Conservation (phyloP, 495 filamentous ascomycete genomes). For the Cercophora samala region DNA sequence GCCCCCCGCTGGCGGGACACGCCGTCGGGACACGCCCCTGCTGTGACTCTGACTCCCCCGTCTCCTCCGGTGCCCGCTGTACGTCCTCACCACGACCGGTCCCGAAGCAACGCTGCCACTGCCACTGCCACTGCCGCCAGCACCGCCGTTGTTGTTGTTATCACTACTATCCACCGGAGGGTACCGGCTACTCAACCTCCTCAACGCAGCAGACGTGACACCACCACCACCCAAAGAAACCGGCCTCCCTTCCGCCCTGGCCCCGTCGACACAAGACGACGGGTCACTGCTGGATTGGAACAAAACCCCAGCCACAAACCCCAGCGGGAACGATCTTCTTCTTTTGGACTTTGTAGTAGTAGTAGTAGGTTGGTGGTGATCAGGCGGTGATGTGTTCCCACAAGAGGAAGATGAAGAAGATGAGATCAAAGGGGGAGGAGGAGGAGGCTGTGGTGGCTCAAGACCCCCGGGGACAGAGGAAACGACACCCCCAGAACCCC, state of each 20-base stretch:
- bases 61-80: conserved; percentile 36
- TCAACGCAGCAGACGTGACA: conserved; percentile 39
- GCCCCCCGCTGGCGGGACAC: conserved; percentile 12
- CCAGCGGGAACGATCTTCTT: too few relatives aligned
- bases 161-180: conserved; percentile 36
- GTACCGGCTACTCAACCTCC: conserved; percentile 46
- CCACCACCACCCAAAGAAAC: conserved; percentile 45
- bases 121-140: too few relatives aligned
- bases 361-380: neutral
- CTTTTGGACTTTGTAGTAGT: too few relatives aligned
- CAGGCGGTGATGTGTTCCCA: too few relatives aligned
- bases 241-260: conserved; percentile 45
- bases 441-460: conserved; percentile 5
- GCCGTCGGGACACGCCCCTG: conserved; percentile 30
- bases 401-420: too few relatives aligned
- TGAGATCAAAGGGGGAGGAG: conserved; percentile 16
- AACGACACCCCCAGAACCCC: too few relatives aligned
- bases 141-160: conserved; percentile 45
- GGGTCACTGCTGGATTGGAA: conserved; percentile 33
- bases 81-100: conserved; percentile 56
- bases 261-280: conserved; percentile 43
- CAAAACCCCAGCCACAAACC: too few relatives aligned
- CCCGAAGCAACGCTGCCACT: too few relatives aligned
- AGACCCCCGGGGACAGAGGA: too few relatives aligned
- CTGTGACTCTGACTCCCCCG: conserved; percentile 13